A percentile compares a stretch with the other conserved stretches of the same genome.
Conservation (phyloP, 176 grass and related monocot genomes). For the Paspalum vaginatum region DNA sequence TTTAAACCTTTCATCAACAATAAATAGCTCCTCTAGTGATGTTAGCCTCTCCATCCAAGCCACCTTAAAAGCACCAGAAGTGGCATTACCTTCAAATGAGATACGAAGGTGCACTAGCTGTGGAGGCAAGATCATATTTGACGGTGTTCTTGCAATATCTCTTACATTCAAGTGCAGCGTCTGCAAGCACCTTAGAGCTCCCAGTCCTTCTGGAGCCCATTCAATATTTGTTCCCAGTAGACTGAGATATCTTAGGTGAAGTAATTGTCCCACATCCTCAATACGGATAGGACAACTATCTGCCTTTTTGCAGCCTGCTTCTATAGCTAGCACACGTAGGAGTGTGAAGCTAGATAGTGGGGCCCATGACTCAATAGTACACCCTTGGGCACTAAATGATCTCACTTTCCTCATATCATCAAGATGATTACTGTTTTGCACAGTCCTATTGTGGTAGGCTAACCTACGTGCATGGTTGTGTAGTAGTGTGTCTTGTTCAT, state of each 20-base stretch:
- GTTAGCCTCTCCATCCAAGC: neutral
- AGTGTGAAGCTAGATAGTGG: neutral
- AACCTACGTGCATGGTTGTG: too few relatives aligned
- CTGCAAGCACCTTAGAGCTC: conserved; percentile 16
- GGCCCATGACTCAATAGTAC: neutral
- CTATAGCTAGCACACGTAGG: neutral
- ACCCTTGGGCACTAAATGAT: neutral
- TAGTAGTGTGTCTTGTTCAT: too few relatives aligned
- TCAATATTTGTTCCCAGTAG: neutral
- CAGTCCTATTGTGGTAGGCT: too few relatives aligned
- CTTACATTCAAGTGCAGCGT: neutral
- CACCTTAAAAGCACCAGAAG: too few relatives aligned
- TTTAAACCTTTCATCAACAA: too few relatives aligned
- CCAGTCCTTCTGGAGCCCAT: conserved; percentile 2
- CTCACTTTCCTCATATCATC: neutral
- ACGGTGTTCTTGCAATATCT: neutral
- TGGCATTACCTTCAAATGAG: neutral
- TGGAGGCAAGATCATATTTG: neutral
- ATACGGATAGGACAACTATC: neutral
- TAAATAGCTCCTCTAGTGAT: neutral
- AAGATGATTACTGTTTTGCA: too few relatives aligned
- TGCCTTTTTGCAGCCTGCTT: neutral
- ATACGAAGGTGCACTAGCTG: neutral
- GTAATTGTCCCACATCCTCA: neutral
- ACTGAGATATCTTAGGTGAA: neutral